Evolutionary conservation across 805 yeast species (phyloP).

Genomic region (Wickerhamiella kazuoi): DNA sequence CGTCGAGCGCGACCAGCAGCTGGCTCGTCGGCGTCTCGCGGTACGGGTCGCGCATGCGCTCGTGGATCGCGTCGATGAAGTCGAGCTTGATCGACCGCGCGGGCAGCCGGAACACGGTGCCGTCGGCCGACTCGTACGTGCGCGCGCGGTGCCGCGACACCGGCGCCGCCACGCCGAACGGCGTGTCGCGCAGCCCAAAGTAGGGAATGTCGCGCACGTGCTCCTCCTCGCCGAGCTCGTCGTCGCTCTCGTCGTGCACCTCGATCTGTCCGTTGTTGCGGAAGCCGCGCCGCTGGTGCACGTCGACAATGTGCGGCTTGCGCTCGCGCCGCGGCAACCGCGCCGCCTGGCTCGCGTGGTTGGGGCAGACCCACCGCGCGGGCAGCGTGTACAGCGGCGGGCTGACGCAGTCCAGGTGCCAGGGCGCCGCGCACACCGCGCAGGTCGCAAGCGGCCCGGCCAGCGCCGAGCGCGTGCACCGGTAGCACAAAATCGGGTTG

Average conservation of each 20-base stretch:
- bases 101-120: constrained; percentile 44
- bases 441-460: constrained; percentile 47
- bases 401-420: constrained; percentile 79
- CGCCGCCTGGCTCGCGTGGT: constrained; percentile 38
- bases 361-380: constrained; percentile 80
- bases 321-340: constrained; percentile 13
- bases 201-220: constrained; percentile 24
- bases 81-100: constrained; percentile 53
- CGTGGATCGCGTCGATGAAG: constrained; percentile 39
- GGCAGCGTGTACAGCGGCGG: constrained; percentile 63
- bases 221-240: constrained; percentile 14
- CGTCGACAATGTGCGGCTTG: constrained; percentile 37
- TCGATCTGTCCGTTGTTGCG: constrained; percentile 43
- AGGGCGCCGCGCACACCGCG: constrained; percentile 63
- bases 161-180: constrained; percentile 23
- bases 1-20: constrained; percentile 23
- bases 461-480: constrained; percentile 57
- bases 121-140: constrained; percentile 17
- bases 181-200: constrained; percentile 21
- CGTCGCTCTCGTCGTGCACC: constrained; percentile 28
- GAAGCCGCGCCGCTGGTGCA: constrained; percentile 34
- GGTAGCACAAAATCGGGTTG: constrained; percentile 50
- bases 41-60: constrained; percentile 20
- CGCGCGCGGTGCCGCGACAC: constrained; percentile 13
- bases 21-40: constrained; percentile 19